phyloP scores from a whole-genome alignment of 306 rosid species.

The Hippophae rhamnoides region DNA sequence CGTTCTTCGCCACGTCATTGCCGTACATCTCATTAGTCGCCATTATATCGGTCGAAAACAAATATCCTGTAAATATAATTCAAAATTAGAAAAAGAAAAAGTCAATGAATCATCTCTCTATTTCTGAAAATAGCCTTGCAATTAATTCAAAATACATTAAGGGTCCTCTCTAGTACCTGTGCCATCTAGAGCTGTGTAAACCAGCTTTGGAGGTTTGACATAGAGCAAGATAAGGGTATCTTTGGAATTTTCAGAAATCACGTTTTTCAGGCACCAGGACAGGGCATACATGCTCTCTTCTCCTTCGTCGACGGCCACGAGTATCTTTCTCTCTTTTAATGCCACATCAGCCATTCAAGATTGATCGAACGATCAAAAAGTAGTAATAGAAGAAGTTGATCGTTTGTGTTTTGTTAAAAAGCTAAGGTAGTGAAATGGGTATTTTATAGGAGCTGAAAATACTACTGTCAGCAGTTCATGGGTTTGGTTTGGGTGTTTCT shows the following conservation, averaged over 20 bases:
- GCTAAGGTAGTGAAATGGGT: no score
- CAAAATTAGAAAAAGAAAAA: background rate
- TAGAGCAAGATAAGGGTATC: constrained; percentile 60
- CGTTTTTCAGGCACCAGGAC: constrained; percentile 69
- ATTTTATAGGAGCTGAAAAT: no score
- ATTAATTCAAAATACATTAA: background rate
- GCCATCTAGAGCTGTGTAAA: constrained; percentile 52
- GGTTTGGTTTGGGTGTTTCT: constrained; percentile 24
- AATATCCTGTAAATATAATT: constrained; percentile 36
- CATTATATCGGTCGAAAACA: constrained; percentile 51
- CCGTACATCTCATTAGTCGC: constrained; percentile 47
- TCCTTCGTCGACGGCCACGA: constrained; percentile 80
- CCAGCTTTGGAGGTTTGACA: constrained; percentile 43
- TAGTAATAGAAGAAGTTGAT: no score
- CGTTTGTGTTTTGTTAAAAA: no score
- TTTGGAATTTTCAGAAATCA: constrained; percentile 38
- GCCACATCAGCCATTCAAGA: constrained; percentile 35
- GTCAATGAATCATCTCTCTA: no score
- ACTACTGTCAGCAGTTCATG: constrained; percentile 36
- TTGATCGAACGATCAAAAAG: constrained; percentile 4
- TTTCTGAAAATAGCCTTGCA: background rate
- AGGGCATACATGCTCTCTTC: constrained; percentile 84
- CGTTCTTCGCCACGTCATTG: constrained; percentile 40
- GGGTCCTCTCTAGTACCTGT: constrained; percentile 31
- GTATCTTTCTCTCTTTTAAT: constrained; percentile 43